Evolutionary conservation across 164 flowering plant genomes (phyloP).

Genomic region (Platanus orientalis): DNA sequence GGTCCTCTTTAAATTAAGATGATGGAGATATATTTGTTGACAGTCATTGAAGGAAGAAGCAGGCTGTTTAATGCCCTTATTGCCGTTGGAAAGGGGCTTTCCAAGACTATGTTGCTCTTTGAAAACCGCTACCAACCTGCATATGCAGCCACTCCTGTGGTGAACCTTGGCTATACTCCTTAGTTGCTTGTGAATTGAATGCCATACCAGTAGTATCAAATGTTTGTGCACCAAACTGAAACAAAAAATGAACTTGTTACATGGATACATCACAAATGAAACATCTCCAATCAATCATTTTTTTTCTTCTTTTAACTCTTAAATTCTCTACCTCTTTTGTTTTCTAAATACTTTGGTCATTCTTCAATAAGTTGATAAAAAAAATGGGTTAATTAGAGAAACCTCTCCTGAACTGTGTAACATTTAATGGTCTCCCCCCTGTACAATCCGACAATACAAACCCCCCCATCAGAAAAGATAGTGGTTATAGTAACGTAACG

Average conservation of each 20-base stretch:
- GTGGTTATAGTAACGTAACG: too few species aligned
- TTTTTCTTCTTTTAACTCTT: neutral
- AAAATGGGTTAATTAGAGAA: too few species aligned
- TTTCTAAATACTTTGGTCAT: neutral
- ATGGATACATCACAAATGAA: neutral
- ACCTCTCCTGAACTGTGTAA: too few species aligned
- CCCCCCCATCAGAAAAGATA: too few species aligned
- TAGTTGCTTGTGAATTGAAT: constrained; percentile 54
- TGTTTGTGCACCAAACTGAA: constrained; percentile 47
- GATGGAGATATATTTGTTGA: neutral
- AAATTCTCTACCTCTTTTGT: too few species aligned
- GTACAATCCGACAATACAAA: too few species aligned
- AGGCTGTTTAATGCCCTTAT: constrained; percentile 14
- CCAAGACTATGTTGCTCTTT: constrained; percentile 41
- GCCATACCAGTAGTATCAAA: constrained; percentile 58
- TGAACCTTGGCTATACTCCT: constrained; percentile 59
- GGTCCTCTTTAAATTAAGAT: neutral
- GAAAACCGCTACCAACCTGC: constrained; percentile 77
- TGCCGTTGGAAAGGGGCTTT: constrained; percentile 6
- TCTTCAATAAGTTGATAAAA: too few species aligned
- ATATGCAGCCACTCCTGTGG: constrained; percentile 79
- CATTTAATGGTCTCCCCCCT: too few species aligned
- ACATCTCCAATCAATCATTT: neutral
- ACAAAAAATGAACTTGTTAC: constrained; percentile 13
- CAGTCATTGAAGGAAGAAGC: constrained; percentile 7